Evolutionary conservation across 2,329 filamentous ascomycete genomes (phyloP).

Genomic region (Fusarium albidum): DNA sequence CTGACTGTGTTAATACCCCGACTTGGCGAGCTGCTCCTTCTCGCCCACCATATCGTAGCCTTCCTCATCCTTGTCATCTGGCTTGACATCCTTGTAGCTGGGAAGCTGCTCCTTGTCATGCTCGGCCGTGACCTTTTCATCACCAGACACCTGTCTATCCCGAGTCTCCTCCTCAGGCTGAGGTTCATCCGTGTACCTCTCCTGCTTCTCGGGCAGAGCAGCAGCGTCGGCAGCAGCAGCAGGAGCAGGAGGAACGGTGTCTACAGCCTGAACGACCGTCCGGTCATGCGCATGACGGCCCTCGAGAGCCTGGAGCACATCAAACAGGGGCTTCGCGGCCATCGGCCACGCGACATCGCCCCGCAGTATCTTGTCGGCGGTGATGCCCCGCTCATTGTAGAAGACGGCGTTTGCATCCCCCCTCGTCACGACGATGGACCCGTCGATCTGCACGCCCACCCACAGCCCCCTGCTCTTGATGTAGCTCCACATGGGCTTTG

Average conservation of each 20-base stretch:
- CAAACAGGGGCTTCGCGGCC: constrained; percentile 48
- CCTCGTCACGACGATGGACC: constrained; percentile 78
- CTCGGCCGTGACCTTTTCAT: not conserved
- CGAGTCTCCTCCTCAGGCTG: not conserved
- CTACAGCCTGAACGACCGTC: constrained; percentile 40
- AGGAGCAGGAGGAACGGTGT: constrained; percentile 28
- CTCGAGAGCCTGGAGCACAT: constrained; percentile 51
- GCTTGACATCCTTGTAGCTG: constrained; percentile 20
- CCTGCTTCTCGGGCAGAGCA: constrained; percentile 43
- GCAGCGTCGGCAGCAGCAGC: constrained; percentile 30
- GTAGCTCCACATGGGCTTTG: constrained; percentile 81
- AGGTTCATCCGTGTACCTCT: constrained; percentile 27
- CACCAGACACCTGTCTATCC: not conserved
- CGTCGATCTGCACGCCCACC: constrained; percentile 81
- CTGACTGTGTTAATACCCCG: constrained; percentile 22
- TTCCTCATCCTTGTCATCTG: constrained; percentile 20
- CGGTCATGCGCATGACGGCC: constrained; percentile 41
- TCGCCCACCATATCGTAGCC: constrained; percentile 32
- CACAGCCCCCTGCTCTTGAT: constrained; percentile 84
- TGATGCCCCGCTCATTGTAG: constrained; percentile 66
- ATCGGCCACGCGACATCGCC: constrained; percentile 52
- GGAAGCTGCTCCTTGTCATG: constrained; percentile 32
- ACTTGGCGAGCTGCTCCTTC: constrained; percentile 40
- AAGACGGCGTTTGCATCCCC: constrained; percentile 82
- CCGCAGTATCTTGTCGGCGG: constrained; percentile 46